Evolutionary conservation across 2,329 filamentous ascomycete species (phyloP).

Genomic region (Arachnomyces sp.): DNA sequence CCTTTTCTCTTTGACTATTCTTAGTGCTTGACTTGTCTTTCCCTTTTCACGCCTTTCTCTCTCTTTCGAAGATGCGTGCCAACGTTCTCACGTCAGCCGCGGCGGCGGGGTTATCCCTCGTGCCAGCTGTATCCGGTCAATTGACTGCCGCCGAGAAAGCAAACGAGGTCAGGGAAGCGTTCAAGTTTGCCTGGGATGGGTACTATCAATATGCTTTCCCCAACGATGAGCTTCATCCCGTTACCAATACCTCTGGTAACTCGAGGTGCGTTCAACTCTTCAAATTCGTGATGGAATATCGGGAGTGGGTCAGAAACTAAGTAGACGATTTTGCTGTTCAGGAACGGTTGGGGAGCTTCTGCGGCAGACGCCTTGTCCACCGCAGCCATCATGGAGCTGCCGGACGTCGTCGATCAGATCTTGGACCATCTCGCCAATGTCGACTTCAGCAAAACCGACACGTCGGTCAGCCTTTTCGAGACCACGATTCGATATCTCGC

Average conservation of each 20-base stretch:
- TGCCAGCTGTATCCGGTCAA: too few species aligned
- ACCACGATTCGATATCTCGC: conserved; percentile 84
- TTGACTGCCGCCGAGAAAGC: conserved; percentile 29
- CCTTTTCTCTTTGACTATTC: too few species aligned
- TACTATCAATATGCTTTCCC: conserved; percentile 70
- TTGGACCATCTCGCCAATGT: conserved; percentile 63
- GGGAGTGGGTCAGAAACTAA: too few species aligned
- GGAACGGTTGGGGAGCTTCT: conserved; percentile 78
- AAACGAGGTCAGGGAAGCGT: conserved; percentile 59
- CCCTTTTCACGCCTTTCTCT: too few species aligned
- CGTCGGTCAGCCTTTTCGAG: conserved; percentile 71
- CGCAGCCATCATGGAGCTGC: conserved; percentile 66
- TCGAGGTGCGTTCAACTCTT: conserved; percentile 50
- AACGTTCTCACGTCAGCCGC: too few species aligned
- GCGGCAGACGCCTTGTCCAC: conserved; percentile 75
- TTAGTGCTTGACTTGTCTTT: too few species aligned
- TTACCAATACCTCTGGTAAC: conserved; percentile 58
- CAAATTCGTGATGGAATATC: background rate
- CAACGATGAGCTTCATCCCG: conserved; percentile 65
- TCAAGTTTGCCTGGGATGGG: conserved; percentile 63
- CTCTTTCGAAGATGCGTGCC: too few species aligned
- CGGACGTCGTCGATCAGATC: conserved; percentile 61
- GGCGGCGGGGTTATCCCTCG: too few species aligned
- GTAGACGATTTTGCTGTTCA: conserved; percentile 25
- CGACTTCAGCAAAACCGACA: conserved; percentile 58